Base-by-base conservation (phyloP, 1,139 yeast species). In the Zhuliangozyma parablackwelliae region DNA sequence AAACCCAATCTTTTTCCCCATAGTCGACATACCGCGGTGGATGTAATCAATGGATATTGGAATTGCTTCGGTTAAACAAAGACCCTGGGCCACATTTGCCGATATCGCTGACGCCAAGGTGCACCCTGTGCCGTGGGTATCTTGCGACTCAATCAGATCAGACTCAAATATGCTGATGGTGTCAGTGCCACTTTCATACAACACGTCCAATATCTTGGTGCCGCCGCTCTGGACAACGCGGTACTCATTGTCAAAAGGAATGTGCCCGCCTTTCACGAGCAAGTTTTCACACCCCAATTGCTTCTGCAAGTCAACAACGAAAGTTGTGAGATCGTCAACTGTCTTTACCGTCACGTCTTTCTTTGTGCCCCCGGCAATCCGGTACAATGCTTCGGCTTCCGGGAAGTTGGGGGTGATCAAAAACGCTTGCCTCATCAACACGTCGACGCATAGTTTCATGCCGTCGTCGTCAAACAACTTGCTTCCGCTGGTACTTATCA, bases 91-190 rank as follows among this genome's bases (percentile, higher is more conserved):
- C 33, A 87, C 48, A 48, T 84, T 80, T 1, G 94, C 79, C 0
- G 95, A 82, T 47, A 89, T 82, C 1, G 95, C 73, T 1, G 96
- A 81, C 0, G 95, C 80, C 35, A 89, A 65, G 0, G 96, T 85
- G 57, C 97, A 89, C 0, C 97, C 97, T 2, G 96, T 87, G 8
- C 97, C 97, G 56, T 89, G 97, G 1, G 89, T 80, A 49, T 80
- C 76, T 4, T 60, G 54, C 2, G 87, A 69, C 3, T 62, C 56
- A 13, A 80, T 57, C 46, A 56, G 75, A 2, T 56, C 57, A 7
- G 89, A 78, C 43, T 69, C 67, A 52, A 75, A 78, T 1, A 76
- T 54, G 2, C 70, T 63, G 30, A 67, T 57, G 1, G 53, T 49
- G 5, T 64, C 68, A 0, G 51, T 47, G 3, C 53, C 45, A 2